Conservation (phyloP, 768 basidiomycete species). For the Lactifluus pinguis region DNA sequence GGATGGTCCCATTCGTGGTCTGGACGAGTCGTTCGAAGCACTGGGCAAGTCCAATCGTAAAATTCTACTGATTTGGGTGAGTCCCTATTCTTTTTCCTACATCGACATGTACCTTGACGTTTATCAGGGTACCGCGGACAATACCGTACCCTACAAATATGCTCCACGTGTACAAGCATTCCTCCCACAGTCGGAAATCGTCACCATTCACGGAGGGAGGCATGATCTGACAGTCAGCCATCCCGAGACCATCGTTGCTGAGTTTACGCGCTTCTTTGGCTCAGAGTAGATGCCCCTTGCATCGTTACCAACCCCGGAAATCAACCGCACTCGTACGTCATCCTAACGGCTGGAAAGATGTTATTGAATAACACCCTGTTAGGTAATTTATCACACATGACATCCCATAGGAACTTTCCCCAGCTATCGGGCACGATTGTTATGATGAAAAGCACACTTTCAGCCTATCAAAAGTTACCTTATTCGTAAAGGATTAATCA, state of each 20-base stretch:
- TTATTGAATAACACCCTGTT: not conserved
- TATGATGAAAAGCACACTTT: not conserved
- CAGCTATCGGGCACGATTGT: constrained; percentile 1
- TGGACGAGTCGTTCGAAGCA: constrained; percentile 42
- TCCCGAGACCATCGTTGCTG: constrained; percentile 16
- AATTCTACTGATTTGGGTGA: constrained; percentile 58
- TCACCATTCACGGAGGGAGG: constrained; percentile 42
- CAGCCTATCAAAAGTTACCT: not conserved
- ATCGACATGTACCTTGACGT: not conserved
- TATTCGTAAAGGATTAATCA: constrained; percentile 3
- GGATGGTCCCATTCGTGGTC: constrained; percentile 62
- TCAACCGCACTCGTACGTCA: constrained; percentile 4
- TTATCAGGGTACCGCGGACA: constrained; percentile 48
- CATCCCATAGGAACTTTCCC: not conserved
- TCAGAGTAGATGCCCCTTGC: not conserved
- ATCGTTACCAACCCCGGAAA: not conserved
- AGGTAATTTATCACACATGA: constrained; percentile 11
- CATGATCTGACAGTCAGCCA: constrained; percentile 34
- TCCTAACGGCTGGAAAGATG: not conserved
- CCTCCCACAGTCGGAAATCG: constrained; percentile 37
- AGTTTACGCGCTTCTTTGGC: constrained; percentile 14
- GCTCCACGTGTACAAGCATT: constrained; percentile 38
- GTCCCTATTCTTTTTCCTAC: constrained; percentile 19
- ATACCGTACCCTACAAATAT: constrained; percentile 47
- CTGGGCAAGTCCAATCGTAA: constrained; percentile 39